Base-by-base conservation (phyloP, 2,329 filamentous ascomycete genomes). In the Myriosclerotinia scirpicola region DNA sequence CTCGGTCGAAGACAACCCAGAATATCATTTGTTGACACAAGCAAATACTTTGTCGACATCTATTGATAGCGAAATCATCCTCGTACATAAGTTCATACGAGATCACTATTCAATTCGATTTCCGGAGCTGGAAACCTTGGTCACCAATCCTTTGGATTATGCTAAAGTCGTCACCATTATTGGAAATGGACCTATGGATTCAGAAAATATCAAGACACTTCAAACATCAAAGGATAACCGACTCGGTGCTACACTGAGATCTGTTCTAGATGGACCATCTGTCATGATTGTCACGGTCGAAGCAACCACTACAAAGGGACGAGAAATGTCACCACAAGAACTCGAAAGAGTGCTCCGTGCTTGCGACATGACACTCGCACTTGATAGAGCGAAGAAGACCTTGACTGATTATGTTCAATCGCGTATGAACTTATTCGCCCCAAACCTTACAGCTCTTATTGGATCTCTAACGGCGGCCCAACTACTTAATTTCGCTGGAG, bases 201-300 rank as follows among this genome's bases (percentile, higher is more conserved):
- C 84, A 65, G 86, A 88, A 44, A 90, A 89, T 73, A 94, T 98
- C 80, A 94, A 93, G 77, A 81, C 84, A 2, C 83, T 97, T 56
- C 89, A 93, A 68, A 85, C 86, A 20, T 91, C 90, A 4, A 86
- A 88, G 9, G 85, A 96, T 68, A 97, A 98, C 75, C 82, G 90
- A 12, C 83, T 96, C 7, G 88, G 89, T 20, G 84, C 86, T 66
- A 87, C 91, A 0, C 84, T 99, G 50, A 90, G 90, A 75, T 87
- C 88, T 1, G 89, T 98, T 0, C 82, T 99, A 17, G 92, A 97
- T 76, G 92, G 92, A 0, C 92, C 95, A 1, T 91, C 92, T 0
- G 81, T 98, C 74, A 97, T 99, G 93, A 92, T 96, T 69, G 93
- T 99, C 62, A 94, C 92, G 0, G 90, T 98, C 14, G 95, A 98